A percentile compares a stretch with the other conserved stretches of the same genome.
Evolutionary conservation across 345 rosid species (phyloP).

Genomic region (Xanthoceras sorbifolium): DNA sequence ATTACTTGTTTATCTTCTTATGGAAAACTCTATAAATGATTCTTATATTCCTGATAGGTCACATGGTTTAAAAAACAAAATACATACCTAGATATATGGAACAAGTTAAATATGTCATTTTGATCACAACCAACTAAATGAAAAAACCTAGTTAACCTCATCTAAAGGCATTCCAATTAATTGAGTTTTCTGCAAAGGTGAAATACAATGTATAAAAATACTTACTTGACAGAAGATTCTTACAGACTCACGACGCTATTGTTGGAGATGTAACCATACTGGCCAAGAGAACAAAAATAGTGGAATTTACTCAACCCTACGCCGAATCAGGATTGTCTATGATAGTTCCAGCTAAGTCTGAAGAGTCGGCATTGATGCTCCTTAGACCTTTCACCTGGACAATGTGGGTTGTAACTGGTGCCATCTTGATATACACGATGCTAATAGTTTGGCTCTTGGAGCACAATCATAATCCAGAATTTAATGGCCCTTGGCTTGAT

Average conservation of each 20-base stretch:
- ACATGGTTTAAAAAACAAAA: neutral
- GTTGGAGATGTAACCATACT: constrained; percentile 61
- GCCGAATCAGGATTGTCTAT: constrained; percentile 54
- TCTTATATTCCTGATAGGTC: neutral
- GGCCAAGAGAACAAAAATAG: constrained; percentile 29
- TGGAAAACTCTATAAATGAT: neutral
- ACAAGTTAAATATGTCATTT: neutral
- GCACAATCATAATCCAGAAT: constrained; percentile 40
- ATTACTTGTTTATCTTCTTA: neutral
- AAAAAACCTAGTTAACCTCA: neutral
- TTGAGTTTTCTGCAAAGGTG: neutral
- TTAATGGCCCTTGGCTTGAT: constrained; percentile 33
- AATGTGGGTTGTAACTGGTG: constrained; percentile 53
- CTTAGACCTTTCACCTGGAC: constrained; percentile 46
- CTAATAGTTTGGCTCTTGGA: constrained; percentile 54
- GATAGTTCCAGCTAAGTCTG: constrained; percentile 38
- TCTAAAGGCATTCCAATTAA: neutral
- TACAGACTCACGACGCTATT: constrained; percentile 44
- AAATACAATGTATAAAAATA: neutral
- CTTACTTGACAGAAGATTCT: neutral
- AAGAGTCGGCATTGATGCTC: constrained; percentile 43
- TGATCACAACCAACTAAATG: neutral
- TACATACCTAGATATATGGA: no score
- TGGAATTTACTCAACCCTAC: constrained; percentile 59
- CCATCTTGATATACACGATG: constrained; percentile 45